phyloP scores from a whole-genome alignment of 345 rosid genomes.

The Lepidium didymum region DNA sequence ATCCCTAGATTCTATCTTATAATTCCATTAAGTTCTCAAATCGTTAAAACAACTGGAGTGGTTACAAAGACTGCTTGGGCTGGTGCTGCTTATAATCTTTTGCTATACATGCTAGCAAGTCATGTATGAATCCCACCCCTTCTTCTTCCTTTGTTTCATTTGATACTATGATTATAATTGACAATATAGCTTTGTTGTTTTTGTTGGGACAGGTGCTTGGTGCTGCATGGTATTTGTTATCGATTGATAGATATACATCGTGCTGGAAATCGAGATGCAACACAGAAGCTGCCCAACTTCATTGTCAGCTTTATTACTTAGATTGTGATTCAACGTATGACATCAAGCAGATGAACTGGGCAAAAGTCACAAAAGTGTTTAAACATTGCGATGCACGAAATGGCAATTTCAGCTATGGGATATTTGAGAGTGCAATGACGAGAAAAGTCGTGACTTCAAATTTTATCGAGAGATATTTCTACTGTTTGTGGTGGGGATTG shows the following conservation, averaged over 20 bases:
- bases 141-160: not conserved
- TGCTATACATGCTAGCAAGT: slow-evolving; percentile 76
- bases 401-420: slow-evolving; percentile 45
- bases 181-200: not conserved
- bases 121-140: slow-evolving; percentile 44
- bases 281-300: slow-evolving; percentile 29
- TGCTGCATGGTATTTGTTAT: slow-evolving; percentile 79
- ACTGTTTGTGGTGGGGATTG: slow-evolving; percentile 89
- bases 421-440: slow-evolving; percentile 52
- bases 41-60: slow-evolving; percentile 76
- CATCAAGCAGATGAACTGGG: slow-evolving; percentile 41
- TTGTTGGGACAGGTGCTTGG: slow-evolving; percentile 54
- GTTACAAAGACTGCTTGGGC: slow-evolving; percentile 94
- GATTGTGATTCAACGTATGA: slow-evolving; percentile 41
- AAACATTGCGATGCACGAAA: slow-evolving; percentile 42
- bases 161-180: not conserved
- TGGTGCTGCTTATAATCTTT: slow-evolving; percentile 87
- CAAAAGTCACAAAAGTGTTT: slow-evolving; percentile 48
- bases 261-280: slow-evolving; percentile 76
- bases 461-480: slow-evolving; percentile 65
- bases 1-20: slow-evolving; percentile 76
- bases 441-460: slow-evolving; percentile 42
- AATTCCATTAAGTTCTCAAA: slow-evolving; percentile 74
- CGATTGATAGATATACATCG: slow-evolving; percentile 62
- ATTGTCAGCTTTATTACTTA: slow-evolving; percentile 44